phyloP scores from a whole-genome alignment of 2,329 filamentous ascomycete genomes.

The Raffaelea deltoideospora region DNA sequence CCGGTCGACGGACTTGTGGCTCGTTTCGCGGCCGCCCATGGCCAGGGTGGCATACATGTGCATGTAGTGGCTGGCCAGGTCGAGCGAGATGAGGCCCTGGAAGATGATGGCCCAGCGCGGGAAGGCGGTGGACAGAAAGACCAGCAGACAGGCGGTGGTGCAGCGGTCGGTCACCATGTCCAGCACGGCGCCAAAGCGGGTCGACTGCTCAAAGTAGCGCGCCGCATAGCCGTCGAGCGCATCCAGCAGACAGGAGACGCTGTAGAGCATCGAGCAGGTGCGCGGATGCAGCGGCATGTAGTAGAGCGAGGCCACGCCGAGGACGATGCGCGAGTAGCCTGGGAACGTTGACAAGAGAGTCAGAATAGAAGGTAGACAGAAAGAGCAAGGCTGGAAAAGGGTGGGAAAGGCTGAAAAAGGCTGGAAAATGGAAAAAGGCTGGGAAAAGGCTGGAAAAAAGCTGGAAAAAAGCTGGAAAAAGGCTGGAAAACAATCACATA shows the following conservation, averaged over 20 bases:
- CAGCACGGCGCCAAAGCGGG: conserved; percentile 86
- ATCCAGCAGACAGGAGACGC: conserved; percentile 85
- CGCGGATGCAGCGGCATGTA: conserved; percentile 99
- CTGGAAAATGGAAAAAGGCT: not conserved
- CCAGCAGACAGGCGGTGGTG: conserved; percentile 86
- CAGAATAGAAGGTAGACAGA: not conserved
- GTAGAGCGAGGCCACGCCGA: conserved; percentile 83
- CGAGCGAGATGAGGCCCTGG: conserved; percentile 81
- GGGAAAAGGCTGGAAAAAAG: not conserved
- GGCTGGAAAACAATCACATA: conserved; percentile 18
- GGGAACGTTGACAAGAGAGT: not conserved
- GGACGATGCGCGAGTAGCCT: conserved; percentile 66
- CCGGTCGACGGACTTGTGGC: conserved; percentile 90
- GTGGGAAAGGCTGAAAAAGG: not conserved
- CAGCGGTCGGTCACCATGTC: conserved; percentile 99
- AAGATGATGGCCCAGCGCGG: conserved; percentile 89
- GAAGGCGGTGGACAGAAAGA: conserved; percentile 89
- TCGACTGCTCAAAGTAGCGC: conserved; percentile 75
- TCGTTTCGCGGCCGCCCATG: conserved; percentile 64
- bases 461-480: no score
- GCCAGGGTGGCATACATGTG: conserved; percentile 95
- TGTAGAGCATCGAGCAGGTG: conserved; percentile 84
- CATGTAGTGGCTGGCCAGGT: conserved; percentile 94
- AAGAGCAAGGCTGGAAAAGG: not conserved
- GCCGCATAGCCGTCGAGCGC: conserved; percentile 92